Evolutionary conservation across 176 grass and related monocot genomes (phyloP).

Genomic region (Microstegium vimineum): DNA sequence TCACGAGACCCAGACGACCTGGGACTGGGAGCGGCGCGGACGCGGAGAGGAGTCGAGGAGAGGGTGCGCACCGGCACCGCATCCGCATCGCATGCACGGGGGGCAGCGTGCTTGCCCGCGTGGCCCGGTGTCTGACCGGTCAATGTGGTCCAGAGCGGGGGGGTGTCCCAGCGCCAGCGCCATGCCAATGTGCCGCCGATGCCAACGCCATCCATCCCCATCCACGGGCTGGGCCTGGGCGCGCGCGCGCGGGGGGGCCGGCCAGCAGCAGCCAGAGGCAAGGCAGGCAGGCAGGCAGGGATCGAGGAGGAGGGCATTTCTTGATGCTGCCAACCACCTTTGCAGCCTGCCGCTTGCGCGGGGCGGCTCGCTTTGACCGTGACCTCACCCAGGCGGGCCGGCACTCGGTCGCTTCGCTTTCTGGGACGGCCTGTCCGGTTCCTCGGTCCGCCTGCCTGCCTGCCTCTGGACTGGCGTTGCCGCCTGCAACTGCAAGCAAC

Average conservation of each 20-base stretch:
- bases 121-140: constrained; percentile 42
- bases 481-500: neutral
- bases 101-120: constrained; percentile 12
- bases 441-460: neutral
- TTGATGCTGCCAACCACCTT: constrained; percentile 56
- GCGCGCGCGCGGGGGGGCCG: neutral
- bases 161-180: neutral
- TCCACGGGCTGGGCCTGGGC: neutral
- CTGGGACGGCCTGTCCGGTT: constrained; percentile 14
- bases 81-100: constrained; percentile 1
- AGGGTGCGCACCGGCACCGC: neutral
- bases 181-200: constrained; percentile 14
- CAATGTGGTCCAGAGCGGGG: constrained; percentile 32
- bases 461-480: neutral
- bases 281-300: neutral
- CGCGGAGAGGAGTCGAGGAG: neutral
- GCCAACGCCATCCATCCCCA: neutral
- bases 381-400: constrained; percentile 19
- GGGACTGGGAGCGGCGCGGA: neutral
- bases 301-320: constrained; percentile 36
- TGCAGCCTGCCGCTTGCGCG: neutral
- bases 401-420: constrained; percentile 23
- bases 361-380: constrained; percentile 43
- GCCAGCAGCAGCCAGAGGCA: neutral
- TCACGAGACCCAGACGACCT: neutral